Percentiles rank a stretch among this genome's conserved stretches.
phyloP scores from a whole-genome alignment of 2,329 filamentous ascomycete genomes.

The Scedosporium aurantiacum region DNA sequence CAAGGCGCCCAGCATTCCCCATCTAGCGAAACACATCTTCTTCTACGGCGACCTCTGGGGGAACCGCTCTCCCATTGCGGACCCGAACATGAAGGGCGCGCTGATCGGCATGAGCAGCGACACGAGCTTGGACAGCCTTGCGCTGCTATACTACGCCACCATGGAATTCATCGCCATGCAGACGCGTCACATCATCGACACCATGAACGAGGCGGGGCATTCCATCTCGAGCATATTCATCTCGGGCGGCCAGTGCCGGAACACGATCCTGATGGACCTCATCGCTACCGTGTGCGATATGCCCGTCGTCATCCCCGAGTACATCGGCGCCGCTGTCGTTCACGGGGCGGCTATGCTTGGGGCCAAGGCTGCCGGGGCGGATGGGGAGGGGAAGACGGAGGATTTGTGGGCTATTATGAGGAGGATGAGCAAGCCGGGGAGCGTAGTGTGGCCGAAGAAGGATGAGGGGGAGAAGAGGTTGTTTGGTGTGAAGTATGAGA shows the following conservation, averaged over 20 bases:
- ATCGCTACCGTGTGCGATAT: constrained; percentile 84
- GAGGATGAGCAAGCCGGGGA: constrained; percentile 88
- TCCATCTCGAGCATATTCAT: constrained; percentile 91
- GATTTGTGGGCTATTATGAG: constrained; percentile 96
- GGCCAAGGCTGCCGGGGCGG: constrained; percentile 78
- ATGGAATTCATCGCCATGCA: constrained; percentile 98
- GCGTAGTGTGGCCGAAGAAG: constrained; percentile 63
- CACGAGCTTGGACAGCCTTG: constrained; percentile 76
- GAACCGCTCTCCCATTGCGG: constrained; percentile 87
- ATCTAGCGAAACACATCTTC: constrained; percentile 88
- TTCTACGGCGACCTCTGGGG: constrained; percentile 98
- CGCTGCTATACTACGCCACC: constrained; percentile 85
- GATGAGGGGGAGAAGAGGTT: constrained; percentile 67
- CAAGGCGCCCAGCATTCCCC: constrained; percentile 66
- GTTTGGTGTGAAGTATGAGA: constrained; percentile 78
- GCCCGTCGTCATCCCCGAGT: constrained; percentile 86
- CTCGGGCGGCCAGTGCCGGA: constrained; percentile 96
- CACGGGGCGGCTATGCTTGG: constrained; percentile 98
- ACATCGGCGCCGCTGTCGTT: constrained; percentile 90
- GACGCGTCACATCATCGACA: constrained; percentile 86
- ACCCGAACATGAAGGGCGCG: constrained; percentile 84
- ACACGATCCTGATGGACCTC: constrained; percentile 80
- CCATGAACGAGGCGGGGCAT: constrained; percentile 88
- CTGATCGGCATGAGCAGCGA: constrained; percentile 81
- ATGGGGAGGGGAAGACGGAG: constrained; percentile 61